These are phyloP conservation scores for Ricinus communis DNA, from an alignment of 345 rosid species.

Conservation along the genomic window DNA sequence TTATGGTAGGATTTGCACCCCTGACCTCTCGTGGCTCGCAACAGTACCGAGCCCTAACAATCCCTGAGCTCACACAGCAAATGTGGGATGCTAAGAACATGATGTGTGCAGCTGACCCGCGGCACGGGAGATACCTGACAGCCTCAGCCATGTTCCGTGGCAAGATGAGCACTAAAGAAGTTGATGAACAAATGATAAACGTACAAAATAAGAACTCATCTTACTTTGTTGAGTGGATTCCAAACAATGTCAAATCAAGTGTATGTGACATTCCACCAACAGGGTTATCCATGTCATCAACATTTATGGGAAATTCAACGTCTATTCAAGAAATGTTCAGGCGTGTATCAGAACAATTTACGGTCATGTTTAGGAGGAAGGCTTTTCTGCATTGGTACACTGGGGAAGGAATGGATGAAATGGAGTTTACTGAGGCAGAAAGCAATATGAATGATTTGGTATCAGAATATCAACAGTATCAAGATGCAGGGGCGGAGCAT, in stretches of 20 bases:
- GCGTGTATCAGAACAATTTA: slow-evolving; percentile 59
- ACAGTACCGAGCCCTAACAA: slow-evolving; percentile 76
- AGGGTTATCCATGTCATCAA: slow-evolving; percentile 72
- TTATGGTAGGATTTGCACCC: slow-evolving; percentile 86
- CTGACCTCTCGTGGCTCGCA: slow-evolving; percentile 76
- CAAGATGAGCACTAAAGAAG: slow-evolving; percentile 90
- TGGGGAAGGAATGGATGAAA: slow-evolving; percentile 95
- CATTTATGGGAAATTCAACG: slow-evolving; percentile 74
- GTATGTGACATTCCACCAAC: slow-evolving; percentile 79
- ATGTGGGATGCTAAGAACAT: slow-evolving; percentile 86
- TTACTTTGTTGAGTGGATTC: slow-evolving; percentile 75
- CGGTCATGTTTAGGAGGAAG: slow-evolving; percentile 60
- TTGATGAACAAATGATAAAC: slow-evolving; percentile 87
- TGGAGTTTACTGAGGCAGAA: slow-evolving; percentile 94
- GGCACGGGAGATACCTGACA: slow-evolving; percentile 82
- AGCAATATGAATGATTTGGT: slow-evolving; percentile 93
- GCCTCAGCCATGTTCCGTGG: slow-evolving; percentile 92
- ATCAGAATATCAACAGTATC: slow-evolving; percentile 86
- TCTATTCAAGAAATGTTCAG: slow-evolving; percentile 67
- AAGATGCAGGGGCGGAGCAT: slow-evolving; percentile 66
- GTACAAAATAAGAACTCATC: slow-evolving; percentile 95
- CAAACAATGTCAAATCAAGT: slow-evolving; percentile 70
- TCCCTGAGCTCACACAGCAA: slow-evolving; percentile 82
- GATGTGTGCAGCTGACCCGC: slow-evolving; percentile 90
- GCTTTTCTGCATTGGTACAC: slow-evolving; percentile 85